A percentile compares a stretch with the other conserved stretches of the same genome.
These are phyloP conservation scores for Mucor ambiguus DNA, from an alignment of 371 early-diverging fungal species.

Conservation along the genomic window DNA sequence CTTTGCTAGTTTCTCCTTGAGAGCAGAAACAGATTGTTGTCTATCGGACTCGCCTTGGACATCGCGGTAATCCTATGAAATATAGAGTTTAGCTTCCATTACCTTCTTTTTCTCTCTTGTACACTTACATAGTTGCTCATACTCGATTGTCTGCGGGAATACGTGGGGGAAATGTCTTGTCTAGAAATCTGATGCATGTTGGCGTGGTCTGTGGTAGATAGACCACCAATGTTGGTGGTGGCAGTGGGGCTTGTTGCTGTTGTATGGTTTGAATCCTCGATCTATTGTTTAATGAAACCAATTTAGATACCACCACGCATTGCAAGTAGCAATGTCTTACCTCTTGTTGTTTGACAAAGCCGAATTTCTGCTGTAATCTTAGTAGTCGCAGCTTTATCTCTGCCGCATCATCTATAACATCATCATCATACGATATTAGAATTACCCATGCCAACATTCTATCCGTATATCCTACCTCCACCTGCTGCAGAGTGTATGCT, in stretches of 20 bases:
- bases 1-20: constrained; percentile 60
- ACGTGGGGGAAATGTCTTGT: background rate
- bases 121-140: background rate
- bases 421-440: background rate
- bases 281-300: background rate
- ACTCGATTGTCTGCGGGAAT: constrained; percentile 14
- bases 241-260: background rate
- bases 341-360: constrained; percentile 38
- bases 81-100: background rate
- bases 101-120: background rate
- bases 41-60: constrained; percentile 38
- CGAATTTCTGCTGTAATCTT: constrained; percentile 68
- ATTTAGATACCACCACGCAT: background rate
- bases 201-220: constrained; percentile 8
- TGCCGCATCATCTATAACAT: constrained; percentile 38
- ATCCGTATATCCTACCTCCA: constrained; percentile 2
- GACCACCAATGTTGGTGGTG: constrained; percentile 1
- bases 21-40: constrained; percentile 55
- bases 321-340: constrained; percentile 8
- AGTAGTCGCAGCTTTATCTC: constrained; percentile 51
- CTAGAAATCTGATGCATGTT: background rate
- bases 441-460: background rate
- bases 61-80: constrained; percentile 14
- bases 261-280: background rate
- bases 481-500: constrained; percentile 15